Evolutionary conservation across 2,329 filamentous ascomycete genomes (phyloP), one percentile per base, ranked within the genome.

Genomic region (Dryadomyces quercivorus): DNA sequence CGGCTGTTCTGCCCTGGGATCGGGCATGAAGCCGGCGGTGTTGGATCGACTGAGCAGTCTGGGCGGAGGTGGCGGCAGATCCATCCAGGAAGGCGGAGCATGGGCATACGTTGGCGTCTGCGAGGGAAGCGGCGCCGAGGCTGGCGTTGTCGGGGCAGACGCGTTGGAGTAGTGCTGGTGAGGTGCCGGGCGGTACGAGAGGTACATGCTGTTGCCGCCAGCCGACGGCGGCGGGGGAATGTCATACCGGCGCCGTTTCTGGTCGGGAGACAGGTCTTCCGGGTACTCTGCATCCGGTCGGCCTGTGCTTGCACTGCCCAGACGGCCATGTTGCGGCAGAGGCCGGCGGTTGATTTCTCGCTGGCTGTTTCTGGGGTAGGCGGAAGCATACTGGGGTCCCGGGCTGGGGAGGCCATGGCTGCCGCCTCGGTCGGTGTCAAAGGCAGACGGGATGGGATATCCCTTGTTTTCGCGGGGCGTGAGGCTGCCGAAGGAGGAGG

Each of bases 161-260:
- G 15, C 12, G 34, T 15, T 16, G 6, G n/a, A 7, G 9, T 47
- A 47, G 8, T 52, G 40, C 8, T 31, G 40, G 7, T 36, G 42
- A 36, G 40, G n/a, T 2, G 16, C n/a, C n/a, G 43, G 18, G 5
- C 43, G 51, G 18, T 46, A 52, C n/a, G 51, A 22, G 13, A n/a
- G n/a, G 43, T 46, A 46, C 4, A 15, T 26, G 42, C 8, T 43
- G 18, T n/a, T 20, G 18, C 12, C n/a, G 15, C 8, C 4, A 10
- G 16, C 42, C 20, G 10, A 43, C 67, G 46, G 70, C 16, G 56
- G 26, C 16, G 45, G 40, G 13, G 54, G 45, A 2, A 31, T 72
- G 58, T 78, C 78, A 62, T 78, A 78, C 42, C 84, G 78, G 21
- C 84, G 78, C 55, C 83, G 77, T 63, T 87, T 86, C 31, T 70